A percentile compares a stretch with the other conserved stretches of the same genome.
Evolutionary conservation across 345 rosid genomes (phyloP).

Genomic region (Populus tremula): DNA sequence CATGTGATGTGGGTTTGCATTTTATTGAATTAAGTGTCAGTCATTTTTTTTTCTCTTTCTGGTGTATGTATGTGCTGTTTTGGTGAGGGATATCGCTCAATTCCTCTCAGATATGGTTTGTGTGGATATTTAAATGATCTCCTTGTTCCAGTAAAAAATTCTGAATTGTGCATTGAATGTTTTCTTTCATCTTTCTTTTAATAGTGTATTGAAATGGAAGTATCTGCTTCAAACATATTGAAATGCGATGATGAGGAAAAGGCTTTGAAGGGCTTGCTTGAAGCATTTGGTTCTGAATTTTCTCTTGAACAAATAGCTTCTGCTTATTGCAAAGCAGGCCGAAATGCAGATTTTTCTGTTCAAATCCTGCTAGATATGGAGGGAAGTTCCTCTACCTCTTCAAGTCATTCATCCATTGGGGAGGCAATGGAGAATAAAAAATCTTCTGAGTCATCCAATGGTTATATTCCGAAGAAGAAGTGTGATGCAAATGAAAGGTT

Average conservation of each 20-base stretch:
- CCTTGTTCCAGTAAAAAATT: background rate
- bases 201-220: conserved; percentile 36
- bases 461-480: conserved; percentile 8
- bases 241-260: conserved; percentile 32
- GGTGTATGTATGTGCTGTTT: background rate
- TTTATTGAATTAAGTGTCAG: background rate
- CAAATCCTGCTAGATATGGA: conserved; percentile 34
- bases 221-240: conserved; percentile 21
- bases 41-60: background rate
- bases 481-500: conserved; percentile 27
- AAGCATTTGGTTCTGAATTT: conserved; percentile 39
- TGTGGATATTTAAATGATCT: background rate
- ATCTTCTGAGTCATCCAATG: conserved; percentile 19
- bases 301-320: conserved; percentile 44
- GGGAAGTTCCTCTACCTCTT: conserved; percentile 17
- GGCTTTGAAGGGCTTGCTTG: conserved; percentile 42
- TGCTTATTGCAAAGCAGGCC: conserved; percentile 41
- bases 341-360: conserved; percentile 37
- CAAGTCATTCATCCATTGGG: conserved; percentile 14
- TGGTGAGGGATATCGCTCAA: background rate
- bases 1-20: background rate
- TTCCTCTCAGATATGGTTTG: background rate
- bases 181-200: background rate
- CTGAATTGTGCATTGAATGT: background rate
- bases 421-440: conserved; percentile 11